Evolutionary conservation across 192 early-diverging fungal genomes (phyloP), one percentile per base, ranked within the genome.

Genomic region (Spinellus fusiger): DNA sequence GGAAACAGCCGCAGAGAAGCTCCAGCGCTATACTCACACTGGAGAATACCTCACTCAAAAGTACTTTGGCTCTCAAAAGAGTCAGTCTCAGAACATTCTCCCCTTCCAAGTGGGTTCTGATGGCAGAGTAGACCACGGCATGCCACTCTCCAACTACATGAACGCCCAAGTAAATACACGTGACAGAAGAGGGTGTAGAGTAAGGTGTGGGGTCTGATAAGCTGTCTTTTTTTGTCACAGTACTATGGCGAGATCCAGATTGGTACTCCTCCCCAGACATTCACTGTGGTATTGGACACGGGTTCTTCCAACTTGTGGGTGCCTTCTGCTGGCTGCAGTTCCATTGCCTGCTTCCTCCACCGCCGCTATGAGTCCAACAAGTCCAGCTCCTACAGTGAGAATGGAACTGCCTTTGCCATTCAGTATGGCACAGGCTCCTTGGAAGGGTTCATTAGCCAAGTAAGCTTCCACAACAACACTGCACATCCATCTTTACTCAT

Each of bases 261-360:
- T 48, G 94, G 91, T 6, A 90, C 91, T 18, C 96, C 96, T 20
- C 76, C 86, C 26, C 94, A 98, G 75, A 85, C 77, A 7, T 98
- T 98, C 78, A 86, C 85, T 52, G 93, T 95, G 29, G 87, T 94
- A 34, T 92, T 93, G 50, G 96, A 98, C 73, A 98, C 95, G 5
- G 95, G 94, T 25, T 93, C 88, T 40, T 89, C 89, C 33, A 98
- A 97, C 73, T 79, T 98, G 49, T 98, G 95, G 95, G 93, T 99
- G 25, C 95, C 95, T 10, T 95, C 93, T 18, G 89, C 88, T 5
- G 86, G 86, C 56, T 99, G 97, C 82, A 80, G 73, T 28, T 95
- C 93, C 3, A 96, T 99, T 62, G 94, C 95, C 2, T 99, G 97
- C 62, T 96, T 87, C 82, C 78, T 99, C 48, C 97, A 98, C 72